Base-by-base conservation (phyloP, 2,329 filamentous ascomycete genomes). In the Pyrenophora teres region DNA sequence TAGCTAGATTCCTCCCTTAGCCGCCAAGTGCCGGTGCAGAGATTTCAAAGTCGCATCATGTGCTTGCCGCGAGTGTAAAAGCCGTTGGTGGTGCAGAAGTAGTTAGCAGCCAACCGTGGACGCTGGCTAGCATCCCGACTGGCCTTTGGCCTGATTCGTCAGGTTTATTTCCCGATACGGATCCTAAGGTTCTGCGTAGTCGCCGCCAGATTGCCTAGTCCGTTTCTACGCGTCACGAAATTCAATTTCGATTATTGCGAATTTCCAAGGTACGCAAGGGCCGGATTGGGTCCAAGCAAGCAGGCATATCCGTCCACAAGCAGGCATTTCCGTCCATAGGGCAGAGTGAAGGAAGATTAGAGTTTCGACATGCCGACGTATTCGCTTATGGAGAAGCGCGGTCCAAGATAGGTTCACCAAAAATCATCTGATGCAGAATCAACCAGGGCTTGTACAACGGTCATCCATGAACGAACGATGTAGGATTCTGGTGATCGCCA, bases 141-240 rank as follows among this genome's bases (percentile, higher is more conserved):
- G 33, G 35, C 35, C 15, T 27, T 27, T 38, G 43, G 6, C 35
- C 43, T 38, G 25, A 46, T 46, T 31, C 35, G 43, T 38, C 16
- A 25, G 25, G 18, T 30, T 16, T 46, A 25, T n/a, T 38, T 27
- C 43, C 35, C 35, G 25, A 46, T 38, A 10, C 43, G 35, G 33
- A 46, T 30, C 38, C 19, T 50, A 57, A 15, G 36, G 40, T 54
- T 54, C 9, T 42, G 31, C 12, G 27, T 6, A 41, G 30, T 33
- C 15, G 33, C 37, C 46, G 39, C 40, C 43, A 16, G 46, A 30
- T 36, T 42, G 31, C 7, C 36, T 54, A 46, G 43, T 35, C 47
- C 54, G 50, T 45, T 54, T 52, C 54, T 50, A 48, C 48, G 43
- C 27, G 33, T 38, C 31, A 46, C 35, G 16, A 13, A 16, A 31